Base-by-base conservation (phyloP, 257 asterid species). In the Cinchona pubescens region DNA sequence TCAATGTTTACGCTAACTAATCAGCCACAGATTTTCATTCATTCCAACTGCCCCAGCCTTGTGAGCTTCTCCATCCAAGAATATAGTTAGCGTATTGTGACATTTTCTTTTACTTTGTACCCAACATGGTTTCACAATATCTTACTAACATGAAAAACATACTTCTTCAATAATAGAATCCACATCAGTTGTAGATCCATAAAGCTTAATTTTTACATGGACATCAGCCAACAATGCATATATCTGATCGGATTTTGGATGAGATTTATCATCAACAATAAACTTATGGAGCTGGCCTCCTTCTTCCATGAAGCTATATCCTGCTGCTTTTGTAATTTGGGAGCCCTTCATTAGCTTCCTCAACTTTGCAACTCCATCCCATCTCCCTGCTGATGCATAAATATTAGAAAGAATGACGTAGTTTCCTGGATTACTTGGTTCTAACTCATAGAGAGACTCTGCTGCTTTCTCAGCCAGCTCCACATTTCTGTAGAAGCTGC, bases 401-500 rank as follows among this genome's bases (percentile, higher is more conserved):
- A 92, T 87, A 74, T 92, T 92, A 2, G 98, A 91, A 61, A 92
- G 92, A 82, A 92, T 88, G 69, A 92, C 97, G 69, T 92, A 92
- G 65, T 91, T 92, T 4, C 97, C 97, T 0, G 97, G 89, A 82
- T 91, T 91, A 89, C 90, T 75, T 0, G 94, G 96, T 73, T 91
- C 97, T 86, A 84, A 77, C 72, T 53, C 56, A 71, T 87, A 88
- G 40, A 89, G 88, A 51, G 86, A 76, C 80, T 86, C 88, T 0
- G 91, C 91, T 43, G 95, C 98, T 76, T 75, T 87, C 87, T 93
- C 96, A 1, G 87, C 96, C 32, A 82, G 75, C 71, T 89, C 93
- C 29, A 91, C 87, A 18, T 91, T 87, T 35, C 88, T 86, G 48
- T 88, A 87, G 77, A 93, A 93, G 82, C 96, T 93, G 84, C 96